These are phyloP conservation scores for Canariomyces notabilis DNA, from an alignment of 2,329 filamentous ascomycete species.

Conservation along the genomic window DNA sequence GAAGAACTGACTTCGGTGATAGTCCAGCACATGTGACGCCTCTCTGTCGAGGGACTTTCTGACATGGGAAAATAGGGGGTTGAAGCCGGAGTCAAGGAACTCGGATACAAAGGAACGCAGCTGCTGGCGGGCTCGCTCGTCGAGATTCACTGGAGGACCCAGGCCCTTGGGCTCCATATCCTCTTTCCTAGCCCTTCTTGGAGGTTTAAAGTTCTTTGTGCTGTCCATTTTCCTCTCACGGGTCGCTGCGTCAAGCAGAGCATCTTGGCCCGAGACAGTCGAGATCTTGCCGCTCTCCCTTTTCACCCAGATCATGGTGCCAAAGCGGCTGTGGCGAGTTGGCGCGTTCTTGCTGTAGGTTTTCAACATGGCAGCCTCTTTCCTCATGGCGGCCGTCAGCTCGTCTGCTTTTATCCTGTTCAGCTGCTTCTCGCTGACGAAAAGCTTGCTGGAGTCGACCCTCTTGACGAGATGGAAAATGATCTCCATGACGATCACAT, in stretches of 20 bases:
- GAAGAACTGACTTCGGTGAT: slow-evolving; percentile 82
- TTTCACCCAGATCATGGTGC: slow-evolving; percentile 96
- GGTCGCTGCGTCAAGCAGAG: slow-evolving; percentile 65
- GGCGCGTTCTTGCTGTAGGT: slow-evolving; percentile 73
- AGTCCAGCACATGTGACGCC: slow-evolving; percentile 70
- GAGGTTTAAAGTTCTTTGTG: slow-evolving; percentile 84
- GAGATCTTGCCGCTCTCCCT: slow-evolving; percentile 78
- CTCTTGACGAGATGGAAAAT: slow-evolving; percentile 91
- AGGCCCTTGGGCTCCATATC: slow-evolving; percentile 68
- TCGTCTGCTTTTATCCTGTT: slow-evolving; percentile 66
- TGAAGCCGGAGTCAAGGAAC: slow-evolving; percentile 92
- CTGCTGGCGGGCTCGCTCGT: slow-evolving; percentile 66
- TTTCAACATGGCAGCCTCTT: slow-evolving; percentile 78
- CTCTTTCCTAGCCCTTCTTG: slow-evolving; percentile 57
- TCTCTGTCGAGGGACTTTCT: slow-evolving; percentile 88
- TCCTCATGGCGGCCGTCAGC: slow-evolving; percentile 67
- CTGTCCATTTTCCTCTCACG: slow-evolving; percentile 85
- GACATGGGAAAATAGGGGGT: slow-evolving; percentile 79
- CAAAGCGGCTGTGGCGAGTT: slow-evolving; percentile 87
- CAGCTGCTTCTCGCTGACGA: slow-evolving; percentile 72
- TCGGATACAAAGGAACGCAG: slow-evolving; percentile 82
- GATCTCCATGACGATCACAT: slow-evolving; percentile 84
- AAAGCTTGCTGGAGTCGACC: slow-evolving; percentile 76
- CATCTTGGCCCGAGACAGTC: slow-evolving; percentile 83
- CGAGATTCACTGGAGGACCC: slow-evolving; percentile 66